phyloP scores from a whole-genome alignment of 495 filamentous ascomycete genomes.

The Elasticomyces elasticus region DNA sequence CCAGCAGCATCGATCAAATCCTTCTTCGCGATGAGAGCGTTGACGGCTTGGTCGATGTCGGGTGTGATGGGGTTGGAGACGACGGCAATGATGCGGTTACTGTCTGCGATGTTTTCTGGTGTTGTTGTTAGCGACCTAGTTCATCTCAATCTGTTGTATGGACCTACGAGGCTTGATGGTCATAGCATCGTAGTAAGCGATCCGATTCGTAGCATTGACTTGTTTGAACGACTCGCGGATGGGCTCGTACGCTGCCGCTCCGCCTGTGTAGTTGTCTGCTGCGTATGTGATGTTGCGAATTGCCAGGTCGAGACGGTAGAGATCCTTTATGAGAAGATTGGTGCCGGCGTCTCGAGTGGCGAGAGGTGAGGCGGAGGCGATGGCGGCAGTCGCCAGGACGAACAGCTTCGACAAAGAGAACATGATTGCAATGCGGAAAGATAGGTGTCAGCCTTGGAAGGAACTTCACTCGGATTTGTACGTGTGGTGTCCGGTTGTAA shows the following conservation, averaged over 20 bases:
- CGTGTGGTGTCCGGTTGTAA: no score
- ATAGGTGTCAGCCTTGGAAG: no score
- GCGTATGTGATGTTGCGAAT: not conserved
- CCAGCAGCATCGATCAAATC: not conserved
- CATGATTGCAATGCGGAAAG: no score
- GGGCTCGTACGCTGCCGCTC: not conserved
- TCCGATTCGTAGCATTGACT: not conserved
- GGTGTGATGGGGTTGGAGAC: not conserved
- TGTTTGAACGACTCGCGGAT: not conserved
- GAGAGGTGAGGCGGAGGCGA: no score
- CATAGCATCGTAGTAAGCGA: conserved; percentile 3
- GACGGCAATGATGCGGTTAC: not conserved
- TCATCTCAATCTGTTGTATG: no score
- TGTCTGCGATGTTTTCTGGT: not conserved
- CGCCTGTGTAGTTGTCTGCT: conserved; percentile 1
- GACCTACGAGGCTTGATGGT: not conserved
- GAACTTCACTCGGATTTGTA: no score
- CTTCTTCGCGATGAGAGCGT: not conserved
- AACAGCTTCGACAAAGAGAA: no score
- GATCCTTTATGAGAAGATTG: not conserved
- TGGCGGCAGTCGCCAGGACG: no score
- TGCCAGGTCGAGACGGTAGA: not conserved
- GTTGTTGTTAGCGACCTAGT: no score
- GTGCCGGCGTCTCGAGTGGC: not conserved
- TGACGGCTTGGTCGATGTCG: not conserved